phyloP scores from a whole-genome alignment of 2,329 filamentous ascomycete genomes.

The Nemania sp. region DNA sequence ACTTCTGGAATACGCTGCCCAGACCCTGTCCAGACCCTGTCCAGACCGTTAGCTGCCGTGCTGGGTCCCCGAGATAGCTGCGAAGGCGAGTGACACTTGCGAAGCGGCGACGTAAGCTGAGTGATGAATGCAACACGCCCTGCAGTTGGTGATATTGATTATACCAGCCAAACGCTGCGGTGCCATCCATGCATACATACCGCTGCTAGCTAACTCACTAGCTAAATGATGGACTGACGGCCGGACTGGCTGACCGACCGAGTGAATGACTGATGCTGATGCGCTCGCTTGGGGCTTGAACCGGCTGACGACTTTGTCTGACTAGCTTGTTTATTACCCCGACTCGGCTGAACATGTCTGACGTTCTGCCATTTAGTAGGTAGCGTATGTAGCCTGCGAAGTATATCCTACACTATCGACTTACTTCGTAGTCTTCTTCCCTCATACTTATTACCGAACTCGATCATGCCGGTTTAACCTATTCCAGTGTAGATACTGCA shows the following conservation, averaged over 20 bases:
- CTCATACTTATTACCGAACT: no score
- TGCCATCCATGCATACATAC: no score
- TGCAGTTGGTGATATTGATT: not conserved
- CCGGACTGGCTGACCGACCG: not conserved
- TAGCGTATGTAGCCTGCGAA: no score
- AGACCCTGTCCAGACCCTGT: no score
- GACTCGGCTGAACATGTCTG: not conserved
- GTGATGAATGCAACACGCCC: constrained; percentile 17
- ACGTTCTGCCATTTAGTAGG: not conserved
- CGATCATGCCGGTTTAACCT: no score
- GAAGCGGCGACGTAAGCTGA: constrained; percentile 21
- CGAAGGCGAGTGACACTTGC: not conserved
- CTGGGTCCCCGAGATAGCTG: not conserved
- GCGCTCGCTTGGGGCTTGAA: not conserved
- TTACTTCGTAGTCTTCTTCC: no score
- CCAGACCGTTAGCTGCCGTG: not conserved
- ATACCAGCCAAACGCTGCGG: no score
- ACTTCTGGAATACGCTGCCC: constrained; percentile 16
- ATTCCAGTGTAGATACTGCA: no score
- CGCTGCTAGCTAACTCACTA: not conserved
- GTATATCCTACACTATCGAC: no score
- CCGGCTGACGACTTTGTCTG: not conserved
- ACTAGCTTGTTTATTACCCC: not conserved
- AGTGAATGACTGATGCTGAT: not conserved
- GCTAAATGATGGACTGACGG: not conserved